Evolutionary conservation across 306 rosid genomes (phyloP).

Genomic region (Parietaria judaica): DNA sequence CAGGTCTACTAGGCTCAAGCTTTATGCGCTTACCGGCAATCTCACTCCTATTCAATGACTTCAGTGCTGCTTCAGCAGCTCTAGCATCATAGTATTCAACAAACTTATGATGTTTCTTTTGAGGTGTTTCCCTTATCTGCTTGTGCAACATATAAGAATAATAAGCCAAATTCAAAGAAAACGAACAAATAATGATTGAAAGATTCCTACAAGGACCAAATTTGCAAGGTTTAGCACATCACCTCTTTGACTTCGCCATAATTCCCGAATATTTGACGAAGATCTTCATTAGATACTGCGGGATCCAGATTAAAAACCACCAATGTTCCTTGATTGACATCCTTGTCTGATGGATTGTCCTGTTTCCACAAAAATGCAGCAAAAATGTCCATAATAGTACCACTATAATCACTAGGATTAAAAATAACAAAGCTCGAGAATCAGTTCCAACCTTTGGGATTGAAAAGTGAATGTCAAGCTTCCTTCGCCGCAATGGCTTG

Average conservation of each 20-base stretch:
- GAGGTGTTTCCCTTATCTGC: constrained; percentile 97
- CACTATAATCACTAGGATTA: constrained; percentile 6
- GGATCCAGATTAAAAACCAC: constrained; percentile 93
- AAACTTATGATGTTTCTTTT: constrained; percentile 85
- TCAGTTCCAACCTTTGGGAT: constrained; percentile 69
- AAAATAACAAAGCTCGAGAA: constrained; percentile 5
- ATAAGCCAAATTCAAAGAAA: neutral
- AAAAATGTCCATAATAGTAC: constrained; percentile 4
- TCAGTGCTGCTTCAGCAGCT: constrained; percentile 86
- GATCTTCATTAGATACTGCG: constrained; percentile 84
- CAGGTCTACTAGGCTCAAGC: constrained; percentile 99
- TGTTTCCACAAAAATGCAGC: constrained; percentile 19
- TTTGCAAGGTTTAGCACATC: constrained; percentile 14
- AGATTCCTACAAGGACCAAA: neutral
- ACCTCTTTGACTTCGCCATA: constrained; percentile 97
- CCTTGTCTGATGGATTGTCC: constrained; percentile 95
- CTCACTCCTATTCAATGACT: constrained; percentile 80
- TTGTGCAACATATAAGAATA: constrained; percentile 17
- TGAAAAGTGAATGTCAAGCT: constrained; percentile 93
- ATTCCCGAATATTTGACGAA: constrained; percentile 78
- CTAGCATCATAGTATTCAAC: constrained; percentile 85
- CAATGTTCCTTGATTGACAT: constrained; percentile 87
- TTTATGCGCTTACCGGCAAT: constrained; percentile 93
- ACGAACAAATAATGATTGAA: constrained; percentile 6
- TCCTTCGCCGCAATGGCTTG: constrained; percentile 83